phyloP scores from a whole-genome alignment of 768 basidiomycete species.

The Roridomyces roridus region DNA sequence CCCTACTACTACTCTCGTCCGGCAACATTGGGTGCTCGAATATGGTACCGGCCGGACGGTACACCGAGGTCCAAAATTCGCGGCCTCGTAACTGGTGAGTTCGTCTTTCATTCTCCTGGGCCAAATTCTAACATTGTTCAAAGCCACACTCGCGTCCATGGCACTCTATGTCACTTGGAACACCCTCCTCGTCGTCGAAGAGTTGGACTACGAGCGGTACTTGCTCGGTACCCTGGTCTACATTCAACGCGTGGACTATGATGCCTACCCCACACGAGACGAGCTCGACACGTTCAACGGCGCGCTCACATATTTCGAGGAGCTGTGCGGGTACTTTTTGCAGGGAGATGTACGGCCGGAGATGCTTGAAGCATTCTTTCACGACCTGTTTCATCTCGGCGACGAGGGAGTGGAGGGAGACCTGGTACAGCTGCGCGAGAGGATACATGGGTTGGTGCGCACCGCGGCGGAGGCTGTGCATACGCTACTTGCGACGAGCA shows the following conservation, averaged over 20 bases:
- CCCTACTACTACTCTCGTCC: slow-evolving; percentile 15
- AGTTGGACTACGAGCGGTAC: slow-evolving; percentile 26
- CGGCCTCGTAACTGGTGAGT: slow-evolving; percentile 22
- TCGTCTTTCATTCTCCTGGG: not conserved
- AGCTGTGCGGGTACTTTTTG: slow-evolving; percentile 17
- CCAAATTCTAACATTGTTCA: not conserved
- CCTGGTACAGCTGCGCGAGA: not conserved
- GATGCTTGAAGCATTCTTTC: slow-evolving; percentile 13
- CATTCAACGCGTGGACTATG: slow-evolving; percentile 27
- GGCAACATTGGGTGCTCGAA: slow-evolving; percentile 5
- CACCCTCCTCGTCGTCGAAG: slow-evolving; percentile 21
- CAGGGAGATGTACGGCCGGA: slow-evolving; percentile 3
- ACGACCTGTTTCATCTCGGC: not conserved
- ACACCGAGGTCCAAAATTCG: slow-evolving; percentile 18
- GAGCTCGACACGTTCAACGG: not conserved
- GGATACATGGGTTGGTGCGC: not conserved
- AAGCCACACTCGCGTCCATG: slow-evolving; percentile 7
- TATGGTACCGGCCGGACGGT: slow-evolving; percentile 21
- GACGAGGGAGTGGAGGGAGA: not conserved
- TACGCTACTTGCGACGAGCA: slow-evolving; percentile 4
- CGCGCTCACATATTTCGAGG: slow-evolving; percentile 16
- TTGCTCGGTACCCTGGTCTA: slow-evolving; percentile 24
- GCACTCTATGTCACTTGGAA: slow-evolving; percentile 14
- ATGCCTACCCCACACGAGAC: slow-evolving; percentile 3
- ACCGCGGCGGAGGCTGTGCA: slow-evolving; percentile 14